Base-by-base conservation (phyloP, 768 basidiomycete genomes). In the Fomitopsis serialis region DNA sequence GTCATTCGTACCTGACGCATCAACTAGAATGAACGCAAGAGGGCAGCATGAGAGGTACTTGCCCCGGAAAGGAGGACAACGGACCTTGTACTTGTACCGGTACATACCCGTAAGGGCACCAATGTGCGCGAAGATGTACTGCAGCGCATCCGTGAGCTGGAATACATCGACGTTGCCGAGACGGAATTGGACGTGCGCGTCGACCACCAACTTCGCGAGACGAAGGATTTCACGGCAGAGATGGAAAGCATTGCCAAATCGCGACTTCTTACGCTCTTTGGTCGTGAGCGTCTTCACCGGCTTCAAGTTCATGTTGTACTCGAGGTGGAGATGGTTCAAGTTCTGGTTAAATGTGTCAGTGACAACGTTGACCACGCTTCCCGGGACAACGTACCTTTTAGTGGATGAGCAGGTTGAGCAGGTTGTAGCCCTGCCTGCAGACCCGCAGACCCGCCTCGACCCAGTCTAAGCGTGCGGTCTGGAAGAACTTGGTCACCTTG, bases 1-100 rank as follows among this genome's bases (percentile, higher is more conserved):
- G 93, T 97, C 94, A 96, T 96, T 58, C 97, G 88, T 36, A 99
- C 94, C 84, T 99, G 97, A 66, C 92, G 81, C 97, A 99, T 99
- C 56, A 99, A 78, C 92, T 89, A 61, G 34, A 54, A 32, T n/a
- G n/a, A 40, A 10, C 23, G 11, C n/a, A 6, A 4, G 47, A 55
- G 19, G 57, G 49, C 53, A 55, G 54, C 22, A 34, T 40, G 48
- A 37, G 35, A n/a, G n/a, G 19, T n/a, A 32, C 23, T 21, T 22
- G 29, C 23, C 32, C 12, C 21, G 13, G n/a, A 25, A 6, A 40
- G 46, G 27, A n/a, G n/a, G 13, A 35, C 25, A 37, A 65, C 77
- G 9, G 55, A 87, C 87, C 82, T 98, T 98, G 78, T 99, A 99
- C 77, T 98, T 98, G 78, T 98, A 98, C 27, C 96, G 86, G 73